Percentiles rank a stretch among this genome's conserved stretches.
Evolutionary conservation across 495 filamentous ascomycete species (phyloP).

Genomic region (Penicillium desertorum): DNA sequence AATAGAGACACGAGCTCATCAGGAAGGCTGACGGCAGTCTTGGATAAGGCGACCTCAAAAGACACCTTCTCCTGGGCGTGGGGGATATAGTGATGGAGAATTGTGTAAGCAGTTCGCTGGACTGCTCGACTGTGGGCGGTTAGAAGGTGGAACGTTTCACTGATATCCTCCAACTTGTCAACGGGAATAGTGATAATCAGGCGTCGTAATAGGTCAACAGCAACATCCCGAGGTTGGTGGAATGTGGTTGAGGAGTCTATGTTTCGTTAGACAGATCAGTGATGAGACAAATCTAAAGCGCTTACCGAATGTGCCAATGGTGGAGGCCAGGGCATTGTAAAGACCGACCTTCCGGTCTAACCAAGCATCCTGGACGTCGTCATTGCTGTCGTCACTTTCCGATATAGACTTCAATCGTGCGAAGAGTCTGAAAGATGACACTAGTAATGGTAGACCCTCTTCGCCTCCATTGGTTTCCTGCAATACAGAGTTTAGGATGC

Average conservation of each 20-base stretch:
- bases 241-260: slow-evolving; percentile 51
- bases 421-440: slow-evolving; percentile 72
- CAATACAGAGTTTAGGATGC: slow-evolving; percentile 58
- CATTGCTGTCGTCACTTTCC: slow-evolving; percentile 69
- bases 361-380: slow-evolving; percentile 80
- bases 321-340: slow-evolving; percentile 57
- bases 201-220: slow-evolving; percentile 66
- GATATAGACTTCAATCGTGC: slow-evolving; percentile 54
- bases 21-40: slow-evolving; percentile 63
- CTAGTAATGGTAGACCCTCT: slow-evolving; percentile 57
- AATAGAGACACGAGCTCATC: slow-evolving; percentile 71
- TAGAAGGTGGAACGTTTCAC: slow-evolving; percentile 67
- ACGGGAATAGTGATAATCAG: slow-evolving; percentile 59
- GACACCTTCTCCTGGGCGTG: slow-evolving; percentile 77
- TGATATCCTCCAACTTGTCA: slow-evolving; percentile 54
- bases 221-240: slow-evolving; percentile 64
- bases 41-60: slow-evolving; percentile 75
- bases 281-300: background rate
- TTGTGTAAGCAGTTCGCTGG: slow-evolving; percentile 75
- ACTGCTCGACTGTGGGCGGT: slow-evolving; percentile 71
- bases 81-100: slow-evolving; percentile 77
- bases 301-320: slow-evolving; percentile 45
- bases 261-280: slow-evolving; percentile 15
- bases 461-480: slow-evolving; percentile 44
- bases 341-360: slow-evolving; percentile 48